Evolutionary conservation across 805 yeast genomes (phyloP).

Genomic region (Lachancea sp.): DNA sequence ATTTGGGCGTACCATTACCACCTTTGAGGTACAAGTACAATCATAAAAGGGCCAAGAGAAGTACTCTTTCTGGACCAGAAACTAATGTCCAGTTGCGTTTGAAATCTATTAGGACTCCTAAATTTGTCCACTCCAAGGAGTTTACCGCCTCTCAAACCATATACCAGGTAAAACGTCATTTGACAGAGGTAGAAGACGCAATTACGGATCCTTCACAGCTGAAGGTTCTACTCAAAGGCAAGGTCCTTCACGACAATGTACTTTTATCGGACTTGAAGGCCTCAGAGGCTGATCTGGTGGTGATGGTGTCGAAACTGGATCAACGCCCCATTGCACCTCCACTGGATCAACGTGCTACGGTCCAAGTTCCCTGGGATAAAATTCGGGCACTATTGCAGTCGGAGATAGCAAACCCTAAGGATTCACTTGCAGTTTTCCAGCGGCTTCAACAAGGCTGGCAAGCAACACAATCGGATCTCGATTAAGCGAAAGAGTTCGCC

Average conservation of each 20-base stretch:
- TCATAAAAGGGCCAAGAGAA: slow-evolving; percentile 16
- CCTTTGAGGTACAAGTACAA: slow-evolving; percentile 38
- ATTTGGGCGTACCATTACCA: slow-evolving; percentile 45
- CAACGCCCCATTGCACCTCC: slow-evolving; percentile 2
- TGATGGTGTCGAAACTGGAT: slow-evolving; percentile 36
- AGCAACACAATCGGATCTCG: slow-evolving; percentile 19
- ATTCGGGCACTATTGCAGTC: slow-evolving; percentile 34
- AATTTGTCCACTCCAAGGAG: slow-evolving; percentile 39
- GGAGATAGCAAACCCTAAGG: slow-evolving; percentile 30
- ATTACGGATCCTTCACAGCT: slow-evolving; percentile 37
- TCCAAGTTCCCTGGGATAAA: slow-evolving; percentile 40
- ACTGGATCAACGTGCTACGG: not conserved
- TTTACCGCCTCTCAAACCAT: slow-evolving; percentile 29
- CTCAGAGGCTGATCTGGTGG: slow-evolving; percentile 36
- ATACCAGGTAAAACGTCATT: slow-evolving; percentile 29
- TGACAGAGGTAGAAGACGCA: slow-evolving; percentile 24
- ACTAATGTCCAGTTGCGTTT: slow-evolving; percentile 25
- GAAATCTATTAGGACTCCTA: slow-evolving; percentile 70
- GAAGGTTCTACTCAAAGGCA: slow-evolving; percentile 53
- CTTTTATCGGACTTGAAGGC: slow-evolving; percentile 31
- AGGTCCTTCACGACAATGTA: slow-evolving; percentile 50
- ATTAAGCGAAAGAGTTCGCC: not conserved
- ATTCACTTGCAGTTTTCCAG: slow-evolving; percentile 25
- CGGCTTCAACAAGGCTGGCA: slow-evolving; percentile 40
- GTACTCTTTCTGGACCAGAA: slow-evolving; percentile 21